Evolutionary conservation across 2,329 filamentous ascomycete species (phyloP).

Genomic region (Colletotrichum incanum): DNA sequence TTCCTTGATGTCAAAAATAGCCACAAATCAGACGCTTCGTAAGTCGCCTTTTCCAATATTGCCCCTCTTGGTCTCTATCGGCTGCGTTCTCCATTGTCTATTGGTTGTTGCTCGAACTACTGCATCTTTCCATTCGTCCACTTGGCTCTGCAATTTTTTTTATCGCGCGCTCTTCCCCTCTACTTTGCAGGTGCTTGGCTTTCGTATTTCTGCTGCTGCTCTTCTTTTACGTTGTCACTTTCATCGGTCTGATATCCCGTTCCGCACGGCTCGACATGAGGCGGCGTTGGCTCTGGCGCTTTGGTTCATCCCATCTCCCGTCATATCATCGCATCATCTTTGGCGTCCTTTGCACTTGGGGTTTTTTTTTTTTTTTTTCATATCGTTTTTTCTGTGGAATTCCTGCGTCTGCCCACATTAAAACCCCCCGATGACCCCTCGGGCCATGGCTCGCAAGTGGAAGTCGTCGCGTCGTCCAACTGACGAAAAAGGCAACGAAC

Average conservation of each 20-base stretch:
- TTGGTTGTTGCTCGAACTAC: background rate
- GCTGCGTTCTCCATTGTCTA: background rate
- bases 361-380: background rate
- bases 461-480: conserved; percentile 22
- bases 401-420: conserved; percentile 9
- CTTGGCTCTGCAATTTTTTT: background rate
- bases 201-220: conserved; percentile 16
- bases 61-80: background rate
- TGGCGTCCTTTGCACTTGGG: background rate
- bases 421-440: conserved; percentile 23
- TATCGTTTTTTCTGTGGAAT: conserved; percentile 14
- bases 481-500: conserved; percentile 14
- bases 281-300: conserved; percentile 18
- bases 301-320: conserved; percentile 29
- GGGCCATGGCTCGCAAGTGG: conserved; percentile 20
- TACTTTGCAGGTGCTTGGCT: conserved; percentile 1
- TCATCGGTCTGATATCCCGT: background rate
- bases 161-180: background rate
- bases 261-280: conserved; percentile 7
- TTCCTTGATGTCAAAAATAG: conserved; percentile 44
- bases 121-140: background rate
- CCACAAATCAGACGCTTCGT: conserved; percentile 46
- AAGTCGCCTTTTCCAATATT: conserved; percentile 39
- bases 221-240: background rate
- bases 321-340: conserved; percentile 9